Conservation (phyloP, 805 yeast species). For the Teunomyces gatunensis region DNA sequence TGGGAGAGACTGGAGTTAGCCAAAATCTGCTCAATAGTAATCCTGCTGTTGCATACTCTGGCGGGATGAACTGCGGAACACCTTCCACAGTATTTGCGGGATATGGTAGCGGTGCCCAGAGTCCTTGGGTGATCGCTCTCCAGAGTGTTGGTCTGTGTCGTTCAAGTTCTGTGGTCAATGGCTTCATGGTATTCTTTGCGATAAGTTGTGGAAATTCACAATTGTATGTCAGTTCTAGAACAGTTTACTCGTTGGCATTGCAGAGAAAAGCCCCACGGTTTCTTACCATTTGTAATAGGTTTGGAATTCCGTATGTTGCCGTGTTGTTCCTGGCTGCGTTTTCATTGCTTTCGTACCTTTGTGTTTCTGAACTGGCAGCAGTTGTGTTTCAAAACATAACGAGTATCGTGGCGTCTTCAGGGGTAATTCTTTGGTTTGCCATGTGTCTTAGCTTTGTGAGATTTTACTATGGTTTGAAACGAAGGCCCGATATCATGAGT, state of each 20-base stretch:
- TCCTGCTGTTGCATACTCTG: slow-evolving; percentile 31
- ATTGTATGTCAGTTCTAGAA: slow-evolving; percentile 42
- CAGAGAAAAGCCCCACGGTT: slow-evolving; percentile 60
- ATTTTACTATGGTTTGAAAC: slow-evolving; percentile 59
- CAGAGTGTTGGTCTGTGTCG: slow-evolving; percentile 38
- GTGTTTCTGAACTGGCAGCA: slow-evolving; percentile 57
- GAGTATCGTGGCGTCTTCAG: slow-evolving; percentile 69
- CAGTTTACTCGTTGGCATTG: slow-evolving; percentile 41
- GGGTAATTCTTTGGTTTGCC: slow-evolving; percentile 77
- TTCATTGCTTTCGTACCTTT: slow-evolving; percentile 58
- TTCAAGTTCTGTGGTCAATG: slow-evolving; percentile 40
- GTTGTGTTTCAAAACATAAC: slow-evolving; percentile 65
- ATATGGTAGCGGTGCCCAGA: slow-evolving; percentile 39
- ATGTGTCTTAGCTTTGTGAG: slow-evolving; percentile 64
- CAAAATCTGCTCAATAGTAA: slow-evolving; percentile 19
- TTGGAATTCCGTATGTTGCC: slow-evolving; percentile 72
- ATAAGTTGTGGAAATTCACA: slow-evolving; percentile 47
- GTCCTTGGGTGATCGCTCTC: slow-evolving; percentile 46
- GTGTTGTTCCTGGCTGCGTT: slow-evolving; percentile 62
- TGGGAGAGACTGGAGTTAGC: slow-evolving; percentile 31
- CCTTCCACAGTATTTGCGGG: slow-evolving; percentile 28
- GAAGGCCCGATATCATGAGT: slow-evolving; percentile 61
- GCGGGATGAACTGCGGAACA: slow-evolving; percentile 33
- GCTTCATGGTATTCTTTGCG: slow-evolving; percentile 45
- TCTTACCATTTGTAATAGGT: slow-evolving; percentile 56